Percentiles rank a stretch among this genome's conserved stretches.
phyloP scores from a whole-genome alignment of 1,284 basidiomycete genomes.

The Stereum hirsutum region DNA sequence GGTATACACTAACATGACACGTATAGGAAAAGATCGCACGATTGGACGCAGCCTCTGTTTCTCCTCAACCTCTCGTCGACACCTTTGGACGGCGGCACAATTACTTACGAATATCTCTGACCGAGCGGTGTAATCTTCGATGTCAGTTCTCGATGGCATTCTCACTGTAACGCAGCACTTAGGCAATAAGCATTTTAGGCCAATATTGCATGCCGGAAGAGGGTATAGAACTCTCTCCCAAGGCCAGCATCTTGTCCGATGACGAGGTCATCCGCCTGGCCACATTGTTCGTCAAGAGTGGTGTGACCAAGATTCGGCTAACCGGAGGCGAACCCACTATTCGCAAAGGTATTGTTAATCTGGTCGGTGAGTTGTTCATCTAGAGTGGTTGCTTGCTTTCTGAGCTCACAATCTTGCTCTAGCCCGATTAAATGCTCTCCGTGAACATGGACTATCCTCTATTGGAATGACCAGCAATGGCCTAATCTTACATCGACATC shows the following conservation, averaged over 20 bases:
- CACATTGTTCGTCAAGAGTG: slow-evolving; percentile 69
- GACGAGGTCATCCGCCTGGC: slow-evolving; percentile 73
- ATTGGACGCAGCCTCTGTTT: slow-evolving; percentile 36
- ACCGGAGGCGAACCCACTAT: slow-evolving; percentile 89
- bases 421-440: slow-evolving; percentile 52
- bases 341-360: slow-evolving; percentile 65
- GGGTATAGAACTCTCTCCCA: slow-evolving; percentile 70
- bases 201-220: slow-evolving; percentile 89
- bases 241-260: slow-evolving; percentile 61
- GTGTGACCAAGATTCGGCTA: slow-evolving; percentile 80
- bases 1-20: no score
- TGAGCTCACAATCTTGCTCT: background rate
- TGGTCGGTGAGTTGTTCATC: slow-evolving; percentile 49
- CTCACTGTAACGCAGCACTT: background rate
- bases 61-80: slow-evolving; percentile 47
- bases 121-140: slow-evolving; percentile 82
- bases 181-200: slow-evolving; percentile 35
- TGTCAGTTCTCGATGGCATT: slow-evolving; percentile 36
- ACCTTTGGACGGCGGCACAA: slow-evolving; percentile 64
- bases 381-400: slow-evolving; percentile 2
- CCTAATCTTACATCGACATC: slow-evolving; percentile 62
- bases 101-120: slow-evolving; percentile 81
- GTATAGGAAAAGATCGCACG: slow-evolving; percentile 34
- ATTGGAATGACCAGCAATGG: slow-evolving; percentile 88
- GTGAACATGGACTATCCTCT: slow-evolving; percentile 53